Conservation (phyloP, 768 basidiomycete genomes). For the Suillus decipiens region DNA sequence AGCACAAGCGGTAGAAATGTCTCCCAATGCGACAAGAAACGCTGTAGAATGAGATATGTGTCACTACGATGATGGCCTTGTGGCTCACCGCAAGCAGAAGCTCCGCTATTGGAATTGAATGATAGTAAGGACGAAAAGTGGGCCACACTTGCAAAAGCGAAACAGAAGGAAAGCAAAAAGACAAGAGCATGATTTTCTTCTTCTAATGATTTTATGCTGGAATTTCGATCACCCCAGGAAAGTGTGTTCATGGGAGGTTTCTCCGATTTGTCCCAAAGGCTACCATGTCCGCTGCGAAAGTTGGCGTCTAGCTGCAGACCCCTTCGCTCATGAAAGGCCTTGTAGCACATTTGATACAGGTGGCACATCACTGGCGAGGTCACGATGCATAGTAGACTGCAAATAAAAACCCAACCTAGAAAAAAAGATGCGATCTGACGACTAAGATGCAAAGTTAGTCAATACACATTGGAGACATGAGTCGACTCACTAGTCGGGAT, state of each 20-base stretch:
- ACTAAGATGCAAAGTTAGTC: conserved; percentile 22
- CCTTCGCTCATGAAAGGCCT: not conserved
- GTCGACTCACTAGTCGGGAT: conserved; percentile 36
- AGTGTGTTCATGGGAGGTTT: not conserved
- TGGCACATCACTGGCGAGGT: conserved; percentile 16
- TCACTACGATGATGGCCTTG: not conserved
- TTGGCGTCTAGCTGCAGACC: not conserved
- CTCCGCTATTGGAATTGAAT: conserved; percentile 20
- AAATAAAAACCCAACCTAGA: conserved; percentile 42
- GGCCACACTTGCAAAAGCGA: conserved; percentile 33
- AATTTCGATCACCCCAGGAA: not conserved
- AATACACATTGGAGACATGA: not conserved
- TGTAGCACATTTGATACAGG: conserved; percentile 4
- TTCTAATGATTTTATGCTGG: not conserved
- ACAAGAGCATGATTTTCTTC: conserved; percentile 17
- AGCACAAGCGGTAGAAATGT: conserved; percentile 39
- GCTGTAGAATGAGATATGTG: conserved; percentile 27
- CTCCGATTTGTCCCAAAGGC: not conserved
- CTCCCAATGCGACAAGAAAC: conserved; percentile 48
- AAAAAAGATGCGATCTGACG: conserved; percentile 40
- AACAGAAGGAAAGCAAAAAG: conserved; percentile 31
- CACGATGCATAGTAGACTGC: conserved; percentile 30
- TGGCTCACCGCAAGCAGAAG: conserved; percentile 29
- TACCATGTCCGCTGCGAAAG: not conserved
- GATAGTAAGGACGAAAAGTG: conserved; percentile 33